A percentile compares a stretch with the other conserved stretches of the same genome.
Conservation (phyloP, 2,329 filamentous ascomycete genomes). For the Ceratocystis diversiconidia region DNA sequence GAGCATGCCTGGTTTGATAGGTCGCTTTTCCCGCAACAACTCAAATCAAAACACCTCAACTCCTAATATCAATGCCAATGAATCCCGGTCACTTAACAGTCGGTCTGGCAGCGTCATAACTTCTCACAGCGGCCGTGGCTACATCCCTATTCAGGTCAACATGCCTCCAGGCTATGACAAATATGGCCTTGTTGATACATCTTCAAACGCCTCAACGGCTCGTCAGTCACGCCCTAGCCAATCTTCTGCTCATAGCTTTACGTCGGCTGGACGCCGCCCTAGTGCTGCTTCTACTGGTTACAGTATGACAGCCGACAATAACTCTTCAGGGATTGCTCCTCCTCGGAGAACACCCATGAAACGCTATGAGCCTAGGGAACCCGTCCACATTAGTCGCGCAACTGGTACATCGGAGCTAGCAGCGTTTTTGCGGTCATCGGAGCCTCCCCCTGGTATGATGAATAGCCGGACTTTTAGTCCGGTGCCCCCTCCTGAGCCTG, state of each 20-base stretch:
- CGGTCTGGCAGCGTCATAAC: conserved; percentile 22
- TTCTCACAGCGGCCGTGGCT: conserved; percentile 27
- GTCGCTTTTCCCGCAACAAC: conserved; percentile 36
- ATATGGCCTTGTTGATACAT: conserved; percentile 25
- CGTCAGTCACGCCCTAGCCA: conserved; percentile 14
- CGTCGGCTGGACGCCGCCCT: neutral
- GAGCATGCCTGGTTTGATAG: conserved; percentile 47
- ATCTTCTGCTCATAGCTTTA: conserved; percentile 4
- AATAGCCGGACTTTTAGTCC: neutral
- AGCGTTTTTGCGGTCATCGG: conserved; percentile 56
- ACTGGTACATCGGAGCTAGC: conserved; percentile 56
- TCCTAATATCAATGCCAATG: conserved; percentile 21
- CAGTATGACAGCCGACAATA: conserved; percentile 19
- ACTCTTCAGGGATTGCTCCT: conserved; percentile 24
- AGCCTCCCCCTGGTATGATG: conserved; percentile 34
- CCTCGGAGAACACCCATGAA: conserved; percentile 34
- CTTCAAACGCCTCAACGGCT: conserved; percentile 19
- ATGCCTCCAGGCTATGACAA: conserved; percentile 34
- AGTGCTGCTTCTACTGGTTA: conserved; percentile 7
- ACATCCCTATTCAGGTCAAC: conserved; percentile 40
- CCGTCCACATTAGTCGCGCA: conserved; percentile 29
- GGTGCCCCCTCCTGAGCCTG: neutral
- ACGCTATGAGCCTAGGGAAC: conserved; percentile 43
- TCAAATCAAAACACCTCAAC: conserved; percentile 24
- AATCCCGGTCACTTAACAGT: conserved; percentile 28